phyloP scores from a whole-genome alignment of 768 basidiomycete species.

The Termitomyces sp. region DNA sequence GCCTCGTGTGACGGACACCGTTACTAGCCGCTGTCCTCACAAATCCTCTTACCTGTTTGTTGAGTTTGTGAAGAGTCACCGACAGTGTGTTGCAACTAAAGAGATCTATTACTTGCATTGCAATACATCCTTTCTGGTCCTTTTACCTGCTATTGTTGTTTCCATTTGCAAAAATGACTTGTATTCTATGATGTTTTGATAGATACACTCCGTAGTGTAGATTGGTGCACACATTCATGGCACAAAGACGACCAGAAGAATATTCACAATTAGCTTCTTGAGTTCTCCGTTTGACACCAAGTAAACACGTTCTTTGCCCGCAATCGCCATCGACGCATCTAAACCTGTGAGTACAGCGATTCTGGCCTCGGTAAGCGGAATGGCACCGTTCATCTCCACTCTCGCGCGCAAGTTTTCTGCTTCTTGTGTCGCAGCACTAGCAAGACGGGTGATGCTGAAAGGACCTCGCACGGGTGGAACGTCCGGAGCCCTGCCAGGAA shows the following conservation, averaged over 20 bases:
- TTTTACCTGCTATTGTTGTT: no score
- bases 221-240: constrained; percentile 26
- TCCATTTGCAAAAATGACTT: no score
- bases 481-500: constrained; percentile 19
- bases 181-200: no score
- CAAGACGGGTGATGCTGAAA: constrained; percentile 32
- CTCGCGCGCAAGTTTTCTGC: constrained; percentile 25
- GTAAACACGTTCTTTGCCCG: constrained; percentile 63
- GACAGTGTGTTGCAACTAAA: no score
- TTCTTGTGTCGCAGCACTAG: background rate
- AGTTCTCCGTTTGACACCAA: constrained; percentile 62
- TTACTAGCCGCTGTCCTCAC: no score
- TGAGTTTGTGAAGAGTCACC: no score
- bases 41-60: no score
- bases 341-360: constrained; percentile 43
- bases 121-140: no score
- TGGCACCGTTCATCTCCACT: constrained; percentile 65
- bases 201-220: no score
- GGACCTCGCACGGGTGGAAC: constrained; percentile 36
- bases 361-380: constrained; percentile 56
- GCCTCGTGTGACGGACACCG: no score
- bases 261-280: constrained; percentile 72
- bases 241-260: constrained; percentile 65
- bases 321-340: constrained; percentile 30
- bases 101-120: no score